Base-by-base conservation (phyloP, 2,329 filamentous ascomycete genomes). In the Immersiporthe knoxdaviesiana region DNA sequence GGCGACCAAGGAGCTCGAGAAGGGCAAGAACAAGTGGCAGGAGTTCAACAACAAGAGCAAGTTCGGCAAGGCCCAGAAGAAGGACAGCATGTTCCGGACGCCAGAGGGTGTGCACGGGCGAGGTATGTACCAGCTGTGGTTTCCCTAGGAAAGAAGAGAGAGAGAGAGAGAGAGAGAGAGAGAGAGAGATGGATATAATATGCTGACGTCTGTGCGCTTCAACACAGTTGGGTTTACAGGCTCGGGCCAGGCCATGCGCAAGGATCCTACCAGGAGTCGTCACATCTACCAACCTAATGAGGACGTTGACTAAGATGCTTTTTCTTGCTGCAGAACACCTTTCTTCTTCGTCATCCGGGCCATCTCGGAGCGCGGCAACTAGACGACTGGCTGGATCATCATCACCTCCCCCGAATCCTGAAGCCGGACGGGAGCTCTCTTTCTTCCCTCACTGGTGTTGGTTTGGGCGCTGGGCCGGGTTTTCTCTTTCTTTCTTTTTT, bases 41-140 rank as follows among this genome's bases (percentile, higher is more conserved):
- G 92, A 97, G 72, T 99, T 97, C 79, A 92, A 90, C 73, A 85
- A 86, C 76, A 97, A 97, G 79, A 87, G 85, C 61, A 94, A 93
- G 77, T 83, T 88, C 72, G 88, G 84, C 73, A 91, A 91, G 78
- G 73, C 81, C 5, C 81, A 82, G 56, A 95, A 95, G 83, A 97
- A 97, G 81, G 93, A 97, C 63, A 97, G 93, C 84, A 97, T 97
- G 94, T 97, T 97, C 79, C 90, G 94, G 61, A 97, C 94, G 2
- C 93, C 94, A 0, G 94, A 97, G 41, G 91, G 93, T 71, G 87
- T 96, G 32, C 88, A 93, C 76, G 94, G 92, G 69, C 88, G 94
- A 91, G 94, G 94, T 97, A 82, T 74, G 86, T 75, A 60, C 61
- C 10, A n/a, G 30, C 60, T 52, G 41, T 66, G 47, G 62, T 62